A percentile compares a stretch with the other conserved stretches of the same genome.
Evolutionary conservation across 169 alveolate genomes (phyloP).

Genomic region (Eimeria sp.): DNA sequence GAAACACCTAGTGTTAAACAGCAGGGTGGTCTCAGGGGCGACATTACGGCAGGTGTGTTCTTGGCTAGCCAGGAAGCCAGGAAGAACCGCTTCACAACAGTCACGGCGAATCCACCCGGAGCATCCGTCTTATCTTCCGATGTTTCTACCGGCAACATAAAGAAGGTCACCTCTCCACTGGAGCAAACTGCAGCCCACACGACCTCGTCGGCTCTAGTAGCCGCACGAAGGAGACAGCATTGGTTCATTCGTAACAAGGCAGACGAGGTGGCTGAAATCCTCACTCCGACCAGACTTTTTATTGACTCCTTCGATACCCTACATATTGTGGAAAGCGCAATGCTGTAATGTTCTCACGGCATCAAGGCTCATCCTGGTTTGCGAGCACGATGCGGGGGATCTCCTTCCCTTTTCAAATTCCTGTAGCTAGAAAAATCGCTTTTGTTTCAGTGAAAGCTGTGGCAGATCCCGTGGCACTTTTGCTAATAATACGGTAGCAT

Average conservation of each 20-base stretch:
- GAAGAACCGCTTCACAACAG: conserved; percentile 47
- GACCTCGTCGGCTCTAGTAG: background rate
- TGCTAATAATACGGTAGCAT: background rate
- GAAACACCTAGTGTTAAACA: background rate
- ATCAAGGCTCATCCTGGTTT: background rate
- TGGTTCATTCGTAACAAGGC: background rate
- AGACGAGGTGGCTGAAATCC: background rate
- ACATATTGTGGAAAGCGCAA: background rate
- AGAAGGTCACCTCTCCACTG: conserved; percentile 47
- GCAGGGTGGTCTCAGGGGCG: background rate
- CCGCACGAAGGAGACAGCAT: background rate
- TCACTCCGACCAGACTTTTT: conserved; percentile 27
- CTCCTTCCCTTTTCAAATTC: background rate
- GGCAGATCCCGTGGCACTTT: background rate
- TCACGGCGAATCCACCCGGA: background rate
- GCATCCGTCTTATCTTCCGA: background rate
- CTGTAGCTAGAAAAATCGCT: background rate
- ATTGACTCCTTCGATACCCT: conserved; percentile 31
- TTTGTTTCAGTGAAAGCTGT: background rate
- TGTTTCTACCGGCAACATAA: background rate
- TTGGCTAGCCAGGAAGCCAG: conserved; percentile 52
- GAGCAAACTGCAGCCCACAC: conserved; percentile 69
- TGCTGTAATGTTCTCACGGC: background rate
- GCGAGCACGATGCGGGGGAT: background rate
- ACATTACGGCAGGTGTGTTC: conserved; percentile 7